Conservation (phyloP, 169 alveolate species). For the Cardiosporidium cionae region DNA sequence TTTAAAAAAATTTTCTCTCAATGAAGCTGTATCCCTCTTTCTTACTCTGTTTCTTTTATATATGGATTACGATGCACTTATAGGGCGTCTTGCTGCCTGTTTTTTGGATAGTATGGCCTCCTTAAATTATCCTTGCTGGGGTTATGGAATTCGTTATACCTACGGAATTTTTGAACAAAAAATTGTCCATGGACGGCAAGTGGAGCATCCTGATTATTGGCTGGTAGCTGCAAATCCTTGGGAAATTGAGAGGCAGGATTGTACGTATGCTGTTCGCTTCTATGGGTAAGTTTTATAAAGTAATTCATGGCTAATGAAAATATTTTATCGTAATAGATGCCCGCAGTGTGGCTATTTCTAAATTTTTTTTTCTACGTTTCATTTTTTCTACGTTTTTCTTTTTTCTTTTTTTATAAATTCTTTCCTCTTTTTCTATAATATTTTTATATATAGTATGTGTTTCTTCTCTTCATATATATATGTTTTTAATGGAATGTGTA, state of each 20-base stretch:
- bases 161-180: conserved; percentile 91
- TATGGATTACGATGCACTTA: neutral
- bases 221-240: conserved; percentile 85
- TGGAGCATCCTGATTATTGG: conserved; percentile 93
- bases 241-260: conserved; percentile 89
- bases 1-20: neutral
- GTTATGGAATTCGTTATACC: conserved; percentile 89
- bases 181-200: conserved; percentile 80
- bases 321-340: no score
- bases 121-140: conserved; percentile 88
- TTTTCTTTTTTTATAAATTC: no score
- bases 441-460: no score
- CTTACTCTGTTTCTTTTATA: neutral
- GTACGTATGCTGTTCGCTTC: conserved; percentile 81
- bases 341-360: no score
- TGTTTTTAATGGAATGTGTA: neutral
- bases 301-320: no score
- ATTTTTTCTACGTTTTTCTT: no score
- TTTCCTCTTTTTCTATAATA: no score
- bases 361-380: no score
- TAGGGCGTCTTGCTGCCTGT: conserved; percentile 90
- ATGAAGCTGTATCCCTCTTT: neutral
- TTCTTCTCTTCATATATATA: neutral
- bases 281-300: conserved; percentile 83
- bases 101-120: conserved; percentile 92